phyloP scores from a whole-genome alignment of 75 land plant species.

The Sequoia sempervirens region DNA sequence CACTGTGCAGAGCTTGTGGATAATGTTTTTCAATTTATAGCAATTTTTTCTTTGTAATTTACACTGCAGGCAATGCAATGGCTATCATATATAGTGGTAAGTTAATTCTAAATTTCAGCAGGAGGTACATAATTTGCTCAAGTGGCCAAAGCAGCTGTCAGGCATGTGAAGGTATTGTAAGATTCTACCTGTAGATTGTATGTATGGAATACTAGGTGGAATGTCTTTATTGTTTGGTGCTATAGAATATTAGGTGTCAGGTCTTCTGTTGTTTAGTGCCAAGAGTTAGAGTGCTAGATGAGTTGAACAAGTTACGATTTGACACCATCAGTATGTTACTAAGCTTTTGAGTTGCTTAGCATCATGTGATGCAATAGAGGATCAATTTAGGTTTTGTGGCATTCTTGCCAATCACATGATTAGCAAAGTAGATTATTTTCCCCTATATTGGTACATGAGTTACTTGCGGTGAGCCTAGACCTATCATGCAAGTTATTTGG shows the following conservation, averaged over 20 bases:
- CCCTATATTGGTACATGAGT: background rate
- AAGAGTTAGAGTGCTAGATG: background rate
- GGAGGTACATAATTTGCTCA: background rate
- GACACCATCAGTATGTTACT: background rate
- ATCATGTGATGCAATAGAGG: background rate
- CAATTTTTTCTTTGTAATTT: background rate
- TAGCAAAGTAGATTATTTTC: background rate
- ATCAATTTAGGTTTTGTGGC: background rate
- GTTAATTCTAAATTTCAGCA: background rate
- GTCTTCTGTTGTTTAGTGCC: background rate
- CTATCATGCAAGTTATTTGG: background rate
- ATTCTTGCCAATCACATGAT: background rate
- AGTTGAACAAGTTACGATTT: background rate
- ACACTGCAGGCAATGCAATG: background rate
- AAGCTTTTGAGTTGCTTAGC: background rate
- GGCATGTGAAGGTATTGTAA: background rate
- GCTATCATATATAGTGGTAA: background rate
- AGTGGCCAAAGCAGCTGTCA: background rate
- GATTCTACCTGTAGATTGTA: background rate
- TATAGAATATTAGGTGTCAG: background rate
- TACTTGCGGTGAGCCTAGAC: background rate
- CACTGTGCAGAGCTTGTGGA: background rate
- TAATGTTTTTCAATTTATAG: background rate
- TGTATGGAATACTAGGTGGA: background rate
- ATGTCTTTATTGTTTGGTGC: background rate